Evolutionary conservation across 2,329 filamentous ascomycete genomes (phyloP).

Genomic region (Diplodia mutila): DNA sequence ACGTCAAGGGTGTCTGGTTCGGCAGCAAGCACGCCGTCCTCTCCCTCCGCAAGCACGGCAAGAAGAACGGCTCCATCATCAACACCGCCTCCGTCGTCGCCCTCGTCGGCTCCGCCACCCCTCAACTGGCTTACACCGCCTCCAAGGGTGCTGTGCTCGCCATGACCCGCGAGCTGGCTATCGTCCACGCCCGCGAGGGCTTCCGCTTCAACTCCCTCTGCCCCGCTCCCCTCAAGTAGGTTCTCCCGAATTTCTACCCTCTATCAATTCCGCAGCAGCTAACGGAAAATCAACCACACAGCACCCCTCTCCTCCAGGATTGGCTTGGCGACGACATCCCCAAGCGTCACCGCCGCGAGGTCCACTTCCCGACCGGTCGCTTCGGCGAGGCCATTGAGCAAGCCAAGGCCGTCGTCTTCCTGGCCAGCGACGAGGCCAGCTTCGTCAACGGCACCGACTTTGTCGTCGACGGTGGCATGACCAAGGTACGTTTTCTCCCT

Average conservation of each 20-base stretch:
- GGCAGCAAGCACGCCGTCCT: slow-evolving; percentile 90
- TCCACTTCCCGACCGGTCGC: slow-evolving; percentile 85
- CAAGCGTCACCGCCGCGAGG: slow-evolving; percentile 80
- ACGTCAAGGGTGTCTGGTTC: slow-evolving; percentile 98
- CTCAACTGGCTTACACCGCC: slow-evolving; percentile 90
- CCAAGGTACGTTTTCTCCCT: slow-evolving; percentile 57
- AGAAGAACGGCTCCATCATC: slow-evolving; percentile 81
- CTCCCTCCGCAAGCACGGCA: slow-evolving; percentile 76
- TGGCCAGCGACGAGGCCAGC: slow-evolving; percentile 85
- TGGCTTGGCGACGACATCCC: slow-evolving; percentile 86
- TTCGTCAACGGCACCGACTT: slow-evolving; percentile 93
- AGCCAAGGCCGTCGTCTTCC: slow-evolving; percentile 83
- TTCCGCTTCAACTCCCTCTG: slow-evolving; percentile 91
- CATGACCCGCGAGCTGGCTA: slow-evolving; percentile 85
- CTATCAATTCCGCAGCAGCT: neutral
- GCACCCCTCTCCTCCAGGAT: slow-evolving; percentile 86
- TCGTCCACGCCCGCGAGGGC: slow-evolving; percentile 87
- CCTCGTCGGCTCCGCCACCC: slow-evolving; percentile 82
- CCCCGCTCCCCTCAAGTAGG: slow-evolving; percentile 81
- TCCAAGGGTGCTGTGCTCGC: slow-evolving; percentile 92
- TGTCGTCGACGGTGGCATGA: slow-evolving; percentile 95
- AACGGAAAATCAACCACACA: slow-evolving; percentile 32
- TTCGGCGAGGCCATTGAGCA: slow-evolving; percentile 96
- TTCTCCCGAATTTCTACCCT: neutral
- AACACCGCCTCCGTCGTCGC: slow-evolving; percentile 92